phyloP scores from a whole-genome alignment of 768 basidiomycete genomes.

The Leccinum subgranulosum region DNA sequence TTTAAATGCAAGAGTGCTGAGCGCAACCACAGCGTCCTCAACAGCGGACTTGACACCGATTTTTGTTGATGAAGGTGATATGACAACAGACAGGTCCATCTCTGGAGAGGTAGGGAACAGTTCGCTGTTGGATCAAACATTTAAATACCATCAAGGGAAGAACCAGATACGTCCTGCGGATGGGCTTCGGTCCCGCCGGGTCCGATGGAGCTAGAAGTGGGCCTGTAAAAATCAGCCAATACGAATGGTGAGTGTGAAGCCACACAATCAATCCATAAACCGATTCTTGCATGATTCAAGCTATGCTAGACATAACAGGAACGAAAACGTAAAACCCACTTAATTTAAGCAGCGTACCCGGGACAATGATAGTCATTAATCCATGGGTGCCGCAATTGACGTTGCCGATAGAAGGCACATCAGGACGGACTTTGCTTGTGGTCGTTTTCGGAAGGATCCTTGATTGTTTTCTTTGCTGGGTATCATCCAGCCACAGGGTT shows the following conservation, averaged over 20 bases:
- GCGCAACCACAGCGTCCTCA: slow-evolving; percentile 1
- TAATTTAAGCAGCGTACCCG: not conserved
- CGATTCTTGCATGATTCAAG: not conserved
- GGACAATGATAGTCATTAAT: not conserved
- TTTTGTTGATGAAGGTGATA: not conserved
- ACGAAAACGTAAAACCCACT: not conserved
- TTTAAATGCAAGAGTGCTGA: slow-evolving; percentile 1
- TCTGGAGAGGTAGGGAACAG: not conserved
- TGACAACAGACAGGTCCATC: slow-evolving; percentile 1
- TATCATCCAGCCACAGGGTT: not conserved
- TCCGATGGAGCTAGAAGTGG: not conserved
- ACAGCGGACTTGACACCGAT: not conserved
- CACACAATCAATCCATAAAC: not conserved
- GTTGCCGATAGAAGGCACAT: not conserved
- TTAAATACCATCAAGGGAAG: not conserved
- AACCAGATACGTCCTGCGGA: not conserved
- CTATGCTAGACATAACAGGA: not conserved
- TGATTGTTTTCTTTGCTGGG: not conserved
- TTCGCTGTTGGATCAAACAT: not conserved
- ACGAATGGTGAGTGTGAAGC: not conserved
- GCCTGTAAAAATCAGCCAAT: not conserved
- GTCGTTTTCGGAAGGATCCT: not conserved
- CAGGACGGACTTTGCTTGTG: not conserved
- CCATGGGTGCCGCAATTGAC: not conserved
- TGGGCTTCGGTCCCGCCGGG: not conserved